Base-by-base conservation (phyloP, 2,329 filamentous ascomycete species). In the Ophiostoma pallidulum region DNA sequence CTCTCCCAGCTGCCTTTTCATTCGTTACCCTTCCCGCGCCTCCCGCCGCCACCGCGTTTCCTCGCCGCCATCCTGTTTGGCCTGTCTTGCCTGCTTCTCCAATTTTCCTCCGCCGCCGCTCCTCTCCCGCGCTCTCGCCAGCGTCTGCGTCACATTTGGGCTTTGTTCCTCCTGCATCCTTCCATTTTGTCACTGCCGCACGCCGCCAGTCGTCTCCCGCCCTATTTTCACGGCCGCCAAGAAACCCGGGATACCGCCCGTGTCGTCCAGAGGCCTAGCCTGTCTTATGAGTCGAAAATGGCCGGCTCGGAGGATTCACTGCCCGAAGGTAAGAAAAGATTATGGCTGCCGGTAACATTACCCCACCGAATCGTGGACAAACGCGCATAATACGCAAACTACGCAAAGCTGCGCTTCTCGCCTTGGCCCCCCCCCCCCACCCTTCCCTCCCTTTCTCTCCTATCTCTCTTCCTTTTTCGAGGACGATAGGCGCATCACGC, bases 271-370 rank as follows among this genome's bases (percentile, higher is more conserved):
- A 37, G 18, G 35, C 35, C n/a, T 20, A 6, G n/a, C 18, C 16
- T 37, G 9, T 13, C 16, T 37, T 28, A 6, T 5, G 5, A 28
- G 45, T 13, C 26, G 18, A 44, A 45, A 18, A 53, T 52, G 52
- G 43, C 22, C 45, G 48, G 20, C 43, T 38, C 49, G 36, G 50
- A 52, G 31, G 45, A 49, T 43, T 41, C 41, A 16, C 48, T 28
- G 48, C 40, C 52, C 32, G 32, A 49, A 50, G 48, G 52, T 54
- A 47, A 50, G 44, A 50, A 52, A 47, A 50, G 44, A 39, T 42
- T 39, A 13, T 47, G 47, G 48, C 26, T 24, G 24, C 43, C 20
- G 39, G 41, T 49, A 29, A n/a, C 26, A 26, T 14, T 41, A 47
- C 45, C 45, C 45, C 45, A 35, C 48, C 40, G 43, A 20, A 18